These are phyloP conservation scores for Eucalyptus sp. DNA, from an alignment of 345 rosid genomes.

Conservation along the genomic window DNA sequence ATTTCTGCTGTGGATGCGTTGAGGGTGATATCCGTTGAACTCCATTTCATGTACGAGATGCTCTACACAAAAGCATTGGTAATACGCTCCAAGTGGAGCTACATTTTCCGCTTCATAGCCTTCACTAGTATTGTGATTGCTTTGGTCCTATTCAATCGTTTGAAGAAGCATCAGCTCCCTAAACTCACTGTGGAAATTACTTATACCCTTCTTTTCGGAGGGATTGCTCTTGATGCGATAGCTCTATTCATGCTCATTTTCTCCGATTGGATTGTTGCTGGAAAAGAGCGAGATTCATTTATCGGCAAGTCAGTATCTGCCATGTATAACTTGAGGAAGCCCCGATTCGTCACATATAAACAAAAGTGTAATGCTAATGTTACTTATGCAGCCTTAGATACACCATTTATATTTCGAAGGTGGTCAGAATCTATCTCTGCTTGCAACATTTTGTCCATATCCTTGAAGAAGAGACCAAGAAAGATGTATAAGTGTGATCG, in stretches of 20 bases:
- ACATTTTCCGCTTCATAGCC: not conserved
- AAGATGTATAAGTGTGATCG: not conserved
- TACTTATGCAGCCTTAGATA: not conserved
- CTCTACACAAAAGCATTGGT: not conserved
- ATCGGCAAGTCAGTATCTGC: accelerated
- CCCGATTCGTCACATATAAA: not conserved
- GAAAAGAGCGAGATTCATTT: not conserved
- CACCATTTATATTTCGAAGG: not conserved
- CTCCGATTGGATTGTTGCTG: not conserved
- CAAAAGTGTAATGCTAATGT: accelerated
- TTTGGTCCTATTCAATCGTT: not conserved
- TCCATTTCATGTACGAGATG: not conserved
- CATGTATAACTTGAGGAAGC: not conserved
- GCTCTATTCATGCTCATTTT: not conserved
- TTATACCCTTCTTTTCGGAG: not conserved
- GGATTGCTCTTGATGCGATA: not conserved
- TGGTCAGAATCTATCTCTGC: not conserved
- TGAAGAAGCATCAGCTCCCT: not conserved
- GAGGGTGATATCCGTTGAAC: not conserved
- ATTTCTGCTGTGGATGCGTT: accelerated
- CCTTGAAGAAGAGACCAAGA: accelerated
- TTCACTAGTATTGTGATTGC: not conserved
- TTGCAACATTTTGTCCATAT: not conserved
- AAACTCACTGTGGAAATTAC: not conserved
- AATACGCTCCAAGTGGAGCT: not conserved